Conservation (phyloP, 495 filamentous ascomycete genomes). For the Aspergillus kassunensis region DNA sequence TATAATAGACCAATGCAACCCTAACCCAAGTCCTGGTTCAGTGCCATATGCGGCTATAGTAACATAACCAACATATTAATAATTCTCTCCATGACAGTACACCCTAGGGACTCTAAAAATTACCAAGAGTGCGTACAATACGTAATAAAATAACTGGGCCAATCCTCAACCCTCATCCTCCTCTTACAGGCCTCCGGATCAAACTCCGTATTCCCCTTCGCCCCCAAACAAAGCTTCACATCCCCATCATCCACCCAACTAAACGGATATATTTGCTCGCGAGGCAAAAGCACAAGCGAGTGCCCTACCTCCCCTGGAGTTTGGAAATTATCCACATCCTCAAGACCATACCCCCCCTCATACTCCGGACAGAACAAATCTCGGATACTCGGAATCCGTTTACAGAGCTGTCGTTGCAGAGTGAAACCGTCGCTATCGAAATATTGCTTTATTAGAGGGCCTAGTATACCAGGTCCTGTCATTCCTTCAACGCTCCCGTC, state of each 20-base stretch:
- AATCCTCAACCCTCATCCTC: slow-evolving; percentile 18
- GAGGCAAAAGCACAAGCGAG: slow-evolving; percentile 13
- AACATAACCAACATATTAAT: not conserved
- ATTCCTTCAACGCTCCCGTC: slow-evolving; percentile 21
- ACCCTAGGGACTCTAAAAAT: no score
- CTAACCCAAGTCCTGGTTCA: not conserved
- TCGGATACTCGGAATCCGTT: slow-evolving; percentile 5
- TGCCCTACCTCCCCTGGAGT: not conserved
- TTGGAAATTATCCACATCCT: not conserved
- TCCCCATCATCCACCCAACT: slow-evolving; percentile 19
- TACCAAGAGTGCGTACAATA: slow-evolving; percentile 25
- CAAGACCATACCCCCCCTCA: not conserved
- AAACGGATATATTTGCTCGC: slow-evolving; percentile 21
- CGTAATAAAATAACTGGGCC: slow-evolving; percentile 26
- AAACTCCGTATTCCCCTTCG: slow-evolving; percentile 14
- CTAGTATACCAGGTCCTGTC: slow-evolving; percentile 17
- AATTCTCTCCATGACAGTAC: no score
- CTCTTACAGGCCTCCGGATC: slow-evolving; percentile 20
- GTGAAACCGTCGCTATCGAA: not conserved
- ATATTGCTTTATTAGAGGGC: slow-evolving; percentile 16
- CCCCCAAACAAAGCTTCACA: slow-evolving; percentile 13
- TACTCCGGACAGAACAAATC: slow-evolving; percentile 10
- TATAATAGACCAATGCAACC: not conserved
- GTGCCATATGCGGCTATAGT: not conserved
- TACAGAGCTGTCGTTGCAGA: slow-evolving; percentile 10